A percentile compares a stretch with the other conserved stretches of the same genome.
These are phyloP conservation scores for Euclidium syriacum DNA, from an alignment of 345 rosid genomes.

Conservation along the genomic window DNA sequence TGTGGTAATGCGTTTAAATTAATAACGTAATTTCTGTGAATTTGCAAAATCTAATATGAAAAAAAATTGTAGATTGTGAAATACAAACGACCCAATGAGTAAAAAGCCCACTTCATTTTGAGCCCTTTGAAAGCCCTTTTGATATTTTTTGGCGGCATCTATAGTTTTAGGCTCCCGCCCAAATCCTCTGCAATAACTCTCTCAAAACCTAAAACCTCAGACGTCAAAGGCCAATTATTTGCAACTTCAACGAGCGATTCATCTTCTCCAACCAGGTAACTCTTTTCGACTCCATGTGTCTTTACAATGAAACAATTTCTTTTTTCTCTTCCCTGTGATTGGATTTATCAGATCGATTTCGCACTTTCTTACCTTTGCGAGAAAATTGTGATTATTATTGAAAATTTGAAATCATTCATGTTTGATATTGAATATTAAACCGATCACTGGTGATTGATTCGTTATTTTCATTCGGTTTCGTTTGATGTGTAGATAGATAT, in stretches of 20 bases:
- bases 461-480: not conserved
- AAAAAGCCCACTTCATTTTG: too few relatives aligned
- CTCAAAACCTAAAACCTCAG: not conserved
- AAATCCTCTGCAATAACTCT: not conserved
- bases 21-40: not conserved
- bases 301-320: not conserved
- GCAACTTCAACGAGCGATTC: conserved; percentile 6
- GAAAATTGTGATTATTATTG: not conserved
- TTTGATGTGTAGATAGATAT: conserved; percentile 12
- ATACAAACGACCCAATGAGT: too few relatives aligned
- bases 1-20: not conserved
- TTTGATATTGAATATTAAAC: not conserved
- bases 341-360: not conserved
- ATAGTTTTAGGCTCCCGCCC: conserved; percentile 13
- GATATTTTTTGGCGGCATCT: conserved; percentile 23
- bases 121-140: too few relatives aligned
- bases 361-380: not conserved
- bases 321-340: not conserved
- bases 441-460: too few relatives aligned
- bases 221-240: not conserved
- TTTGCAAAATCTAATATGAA: too few relatives aligned
- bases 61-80: too few relatives aligned
- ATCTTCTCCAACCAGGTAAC: conserved; percentile 12
- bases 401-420: not conserved
- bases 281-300: not conserved